A percentile compares a stretch with the other conserved stretches of the same genome.
These are phyloP conservation scores for Gentiana dahurica DNA, from an alignment of 257 asterid species.

Conservation along the genomic window DNA sequence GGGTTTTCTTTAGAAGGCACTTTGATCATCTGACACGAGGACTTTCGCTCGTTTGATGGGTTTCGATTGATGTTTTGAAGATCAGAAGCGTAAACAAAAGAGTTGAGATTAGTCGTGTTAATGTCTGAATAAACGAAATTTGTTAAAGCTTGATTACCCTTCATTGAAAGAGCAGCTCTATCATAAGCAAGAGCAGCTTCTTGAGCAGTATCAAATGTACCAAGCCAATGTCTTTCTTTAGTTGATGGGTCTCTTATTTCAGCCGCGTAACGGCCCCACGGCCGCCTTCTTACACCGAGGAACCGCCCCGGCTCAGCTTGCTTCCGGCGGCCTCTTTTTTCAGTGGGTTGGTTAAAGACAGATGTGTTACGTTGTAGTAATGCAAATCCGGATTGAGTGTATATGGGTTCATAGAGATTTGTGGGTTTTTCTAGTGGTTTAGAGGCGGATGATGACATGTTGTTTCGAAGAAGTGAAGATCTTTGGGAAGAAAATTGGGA, in stretches of 20 bases:
- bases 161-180: slow-evolving; percentile 86
- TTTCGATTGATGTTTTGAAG: slow-evolving; percentile 17
- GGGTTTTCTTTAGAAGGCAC: background rate
- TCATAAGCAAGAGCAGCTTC: slow-evolving; percentile 98
- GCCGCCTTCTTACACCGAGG: slow-evolving; percentile 79
- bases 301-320: slow-evolving; percentile 79
- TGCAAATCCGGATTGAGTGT: slow-evolving; percentile 63
- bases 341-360: slow-evolving; percentile 36
- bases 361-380: slow-evolving; percentile 85
- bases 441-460: slow-evolving; percentile 10
- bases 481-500: slow-evolving; percentile 5
- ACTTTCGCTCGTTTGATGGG: background rate
- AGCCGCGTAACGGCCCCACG: slow-evolving; percentile 98
- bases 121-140: slow-evolving; percentile 62
- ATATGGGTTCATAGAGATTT: slow-evolving; percentile 67
- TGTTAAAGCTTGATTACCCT: slow-evolving; percentile 80
- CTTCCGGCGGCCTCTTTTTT: slow-evolving; percentile 72
- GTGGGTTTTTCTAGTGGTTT: slow-evolving; percentile 33
- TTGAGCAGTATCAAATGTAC: slow-evolving; percentile 92
- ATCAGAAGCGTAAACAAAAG: slow-evolving; percentile 33
- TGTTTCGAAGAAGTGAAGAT: background rate
- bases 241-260: slow-evolving; percentile 92
- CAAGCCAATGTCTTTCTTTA: slow-evolving; percentile 93
- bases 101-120: slow-evolving; percentile 18
- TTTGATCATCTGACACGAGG: slow-evolving; percentile 1